Evolutionary conservation across 2,329 filamentous ascomycete genomes (phyloP).

Genomic region (Thielaviopsis musarum): DNA sequence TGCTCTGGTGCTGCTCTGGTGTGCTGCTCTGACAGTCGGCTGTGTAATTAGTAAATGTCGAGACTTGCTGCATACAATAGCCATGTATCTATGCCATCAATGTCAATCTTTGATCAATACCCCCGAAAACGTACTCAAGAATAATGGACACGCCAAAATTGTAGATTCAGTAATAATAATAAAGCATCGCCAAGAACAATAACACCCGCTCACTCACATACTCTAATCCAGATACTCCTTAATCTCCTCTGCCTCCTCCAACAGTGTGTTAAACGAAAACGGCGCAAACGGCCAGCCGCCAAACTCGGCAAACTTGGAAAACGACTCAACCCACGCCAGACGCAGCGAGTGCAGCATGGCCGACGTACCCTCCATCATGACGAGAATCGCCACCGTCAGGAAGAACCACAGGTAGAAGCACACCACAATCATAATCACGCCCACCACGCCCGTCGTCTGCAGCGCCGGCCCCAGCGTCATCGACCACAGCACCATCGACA

Average conservation of each 20-base stretch:
- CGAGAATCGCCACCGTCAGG: slow-evolving; percentile 53
- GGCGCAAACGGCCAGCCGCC: slow-evolving; percentile 75
- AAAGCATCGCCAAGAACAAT: background rate
- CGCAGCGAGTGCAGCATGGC: slow-evolving; percentile 79
- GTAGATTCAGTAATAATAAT: background rate
- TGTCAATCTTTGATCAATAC: background rate
- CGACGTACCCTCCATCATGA: slow-evolving; percentile 90
- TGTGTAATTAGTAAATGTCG: background rate
- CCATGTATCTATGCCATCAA: background rate
- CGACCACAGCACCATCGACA: slow-evolving; percentile 86
- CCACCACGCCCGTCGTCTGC: slow-evolving; percentile 43
- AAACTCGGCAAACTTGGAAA: slow-evolving; percentile 94
- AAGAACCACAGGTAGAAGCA: slow-evolving; percentile 84
- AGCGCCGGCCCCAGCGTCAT: slow-evolving; percentile 85
- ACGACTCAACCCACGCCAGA: slow-evolving; percentile 92
- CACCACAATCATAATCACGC: slow-evolving; percentile 65
- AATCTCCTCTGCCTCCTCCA: slow-evolving; percentile 63
- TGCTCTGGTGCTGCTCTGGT: background rate
- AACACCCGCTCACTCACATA: background rate
- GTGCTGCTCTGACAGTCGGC: background rate
- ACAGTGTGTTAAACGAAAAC: slow-evolving; percentile 68
- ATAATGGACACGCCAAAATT: background rate
- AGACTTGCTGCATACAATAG: background rate
- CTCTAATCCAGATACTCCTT: slow-evolving; percentile 35
- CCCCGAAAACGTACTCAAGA: background rate